Percentiles rank a stretch among this genome's conserved stretches.
Evolutionary conservation across 345 rosid species (phyloP).

Genomic region (Balakata baccata): DNA sequence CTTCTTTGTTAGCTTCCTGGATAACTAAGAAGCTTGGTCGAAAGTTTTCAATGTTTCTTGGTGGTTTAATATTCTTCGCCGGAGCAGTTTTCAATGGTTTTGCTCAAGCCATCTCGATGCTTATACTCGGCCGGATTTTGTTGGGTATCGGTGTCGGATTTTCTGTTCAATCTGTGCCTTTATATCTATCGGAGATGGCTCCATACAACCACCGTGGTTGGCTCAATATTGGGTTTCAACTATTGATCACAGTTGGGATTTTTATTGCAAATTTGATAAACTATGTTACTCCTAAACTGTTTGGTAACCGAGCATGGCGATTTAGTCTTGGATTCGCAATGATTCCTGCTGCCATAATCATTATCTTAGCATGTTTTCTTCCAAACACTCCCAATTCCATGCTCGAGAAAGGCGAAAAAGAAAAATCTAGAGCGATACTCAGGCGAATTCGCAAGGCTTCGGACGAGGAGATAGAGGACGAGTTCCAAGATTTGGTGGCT

Average conservation of each 20-base stretch:
- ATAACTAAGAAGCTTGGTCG: slow-evolving; percentile 13
- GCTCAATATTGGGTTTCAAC: slow-evolving; percentile 60
- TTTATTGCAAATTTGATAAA: slow-evolving; percentile 56
- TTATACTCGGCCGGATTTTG: slow-evolving; percentile 59
- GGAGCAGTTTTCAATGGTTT: slow-evolving; percentile 36
- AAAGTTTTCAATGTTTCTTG: slow-evolving; percentile 15
- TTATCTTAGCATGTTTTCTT: neutral
- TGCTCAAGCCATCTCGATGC: slow-evolving; percentile 40
- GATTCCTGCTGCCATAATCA: slow-evolving; percentile 12
- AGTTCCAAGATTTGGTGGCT: slow-evolving; percentile 9
- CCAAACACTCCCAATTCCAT: slow-evolving; percentile 17
- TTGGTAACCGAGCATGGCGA: slow-evolving; percentile 8
- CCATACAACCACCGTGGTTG: slow-evolving; percentile 42
- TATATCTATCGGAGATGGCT: slow-evolving; percentile 52
- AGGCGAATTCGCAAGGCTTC: neutral
- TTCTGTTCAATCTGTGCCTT: slow-evolving; percentile 61
- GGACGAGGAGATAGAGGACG: slow-evolving; percentile 6
- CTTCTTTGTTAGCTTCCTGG: slow-evolving; percentile 10
- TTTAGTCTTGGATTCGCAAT: slow-evolving; percentile 8
- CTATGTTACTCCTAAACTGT: no score
- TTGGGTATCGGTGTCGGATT: slow-evolving; percentile 75
- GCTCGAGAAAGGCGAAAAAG: neutral
- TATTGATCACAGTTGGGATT: slow-evolving; percentile 65
- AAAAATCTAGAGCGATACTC: slow-evolving; percentile 8
- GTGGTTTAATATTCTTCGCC: slow-evolving; percentile 9